Evolutionary conservation across 2,329 filamentous ascomycete species (phyloP).

Genomic region (Emergomyces pasteurianus): DNA sequence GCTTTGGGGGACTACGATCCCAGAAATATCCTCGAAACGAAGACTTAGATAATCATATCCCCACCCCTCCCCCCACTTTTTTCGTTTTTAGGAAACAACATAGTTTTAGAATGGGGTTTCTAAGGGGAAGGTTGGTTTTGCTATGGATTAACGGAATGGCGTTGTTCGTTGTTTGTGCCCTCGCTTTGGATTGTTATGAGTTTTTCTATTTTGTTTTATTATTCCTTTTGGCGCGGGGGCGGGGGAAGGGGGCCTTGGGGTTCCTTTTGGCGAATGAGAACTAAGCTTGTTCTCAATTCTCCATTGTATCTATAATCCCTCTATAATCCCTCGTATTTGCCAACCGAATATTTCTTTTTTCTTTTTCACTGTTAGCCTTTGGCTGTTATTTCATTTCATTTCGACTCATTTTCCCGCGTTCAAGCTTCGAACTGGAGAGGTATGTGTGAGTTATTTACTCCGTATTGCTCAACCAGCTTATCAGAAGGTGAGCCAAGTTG

Average conservation of each 20-base stretch:
- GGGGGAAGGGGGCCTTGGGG: not conserved
- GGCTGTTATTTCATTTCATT: too few relatives aligned
- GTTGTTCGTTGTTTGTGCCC: not conserved
- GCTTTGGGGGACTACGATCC: conserved; percentile 3
- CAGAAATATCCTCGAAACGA: conserved; percentile 2
- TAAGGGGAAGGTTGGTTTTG: not conserved
- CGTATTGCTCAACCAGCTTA: not conserved
- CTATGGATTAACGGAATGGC: not conserved
- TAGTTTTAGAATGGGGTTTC: not conserved
- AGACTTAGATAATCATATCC: not conserved
- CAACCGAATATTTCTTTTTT: not conserved
- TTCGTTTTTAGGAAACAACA: not conserved
- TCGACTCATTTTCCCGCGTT: too few relatives aligned
- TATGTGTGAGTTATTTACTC: not conserved
- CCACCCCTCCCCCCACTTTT: not conserved
- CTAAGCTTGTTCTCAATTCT: not conserved
- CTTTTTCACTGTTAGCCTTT: not conserved
- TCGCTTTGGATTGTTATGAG: not conserved
- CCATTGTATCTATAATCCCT: not conserved
- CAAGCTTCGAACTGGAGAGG: too few relatives aligned
- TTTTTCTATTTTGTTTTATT: not conserved
- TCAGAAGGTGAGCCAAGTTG: too few relatives aligned
- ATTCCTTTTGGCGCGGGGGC: not conserved
- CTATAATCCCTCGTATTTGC: too few relatives aligned
- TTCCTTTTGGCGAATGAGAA: not conserved